Percentiles rank a stretch among this genome's conserved stretches.
Evolutionary conservation across 768 basidiomycete genomes (phyloP).

Genomic region (Naganishia randhawae): DNA sequence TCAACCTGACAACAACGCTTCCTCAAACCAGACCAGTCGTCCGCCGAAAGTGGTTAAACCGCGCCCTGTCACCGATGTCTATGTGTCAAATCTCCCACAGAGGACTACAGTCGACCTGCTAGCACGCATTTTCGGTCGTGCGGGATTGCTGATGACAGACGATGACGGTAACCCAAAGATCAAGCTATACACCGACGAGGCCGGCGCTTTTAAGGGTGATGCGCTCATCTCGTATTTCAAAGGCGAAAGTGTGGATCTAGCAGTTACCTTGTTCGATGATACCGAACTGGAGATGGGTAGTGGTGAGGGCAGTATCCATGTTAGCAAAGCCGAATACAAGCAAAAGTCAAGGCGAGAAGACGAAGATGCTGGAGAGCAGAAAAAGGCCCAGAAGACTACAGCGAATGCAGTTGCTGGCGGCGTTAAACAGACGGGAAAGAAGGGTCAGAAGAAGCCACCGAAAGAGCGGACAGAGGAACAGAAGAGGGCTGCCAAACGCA

Average conservation of each 20-base stretch:
- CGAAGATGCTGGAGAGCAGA: conserved; percentile 51
- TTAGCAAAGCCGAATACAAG: conserved; percentile 48
- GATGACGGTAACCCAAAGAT: conserved; percentile 86
- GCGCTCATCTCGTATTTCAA: conserved; percentile 96
- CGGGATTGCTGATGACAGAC: conserved; percentile 88
- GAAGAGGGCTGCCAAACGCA: conserved; percentile 46
- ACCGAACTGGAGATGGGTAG: conserved; percentile 84
- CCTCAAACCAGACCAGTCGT: conserved; percentile 43
- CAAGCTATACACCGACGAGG: conserved; percentile 87
- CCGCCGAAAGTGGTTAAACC: conserved; percentile 32
- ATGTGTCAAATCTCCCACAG: conserved; percentile 74
- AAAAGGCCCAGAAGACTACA: conserved; percentile 57
- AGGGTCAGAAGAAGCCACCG: conserved; percentile 50
- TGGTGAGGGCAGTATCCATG: conserved; percentile 53
- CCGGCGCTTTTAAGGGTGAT: conserved; percentile 86
- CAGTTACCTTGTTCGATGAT: conserved; percentile 80
- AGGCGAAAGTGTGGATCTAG: conserved; percentile 86
- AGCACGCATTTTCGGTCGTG: conserved; percentile 80
- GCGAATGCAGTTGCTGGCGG: conserved; percentile 25
- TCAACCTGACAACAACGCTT: conserved; percentile 1
- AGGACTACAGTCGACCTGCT: conserved; percentile 73
- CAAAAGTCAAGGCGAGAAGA: conserved; percentile 20
- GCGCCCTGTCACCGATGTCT: conserved; percentile 75
- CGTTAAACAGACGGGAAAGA: conserved; percentile 60
- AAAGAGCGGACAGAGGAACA: conserved; percentile 41